These are phyloP conservation scores for Gossypium rotundifolium DNA, from an alignment of 345 rosid genomes.

Conservation along the genomic window DNA sequence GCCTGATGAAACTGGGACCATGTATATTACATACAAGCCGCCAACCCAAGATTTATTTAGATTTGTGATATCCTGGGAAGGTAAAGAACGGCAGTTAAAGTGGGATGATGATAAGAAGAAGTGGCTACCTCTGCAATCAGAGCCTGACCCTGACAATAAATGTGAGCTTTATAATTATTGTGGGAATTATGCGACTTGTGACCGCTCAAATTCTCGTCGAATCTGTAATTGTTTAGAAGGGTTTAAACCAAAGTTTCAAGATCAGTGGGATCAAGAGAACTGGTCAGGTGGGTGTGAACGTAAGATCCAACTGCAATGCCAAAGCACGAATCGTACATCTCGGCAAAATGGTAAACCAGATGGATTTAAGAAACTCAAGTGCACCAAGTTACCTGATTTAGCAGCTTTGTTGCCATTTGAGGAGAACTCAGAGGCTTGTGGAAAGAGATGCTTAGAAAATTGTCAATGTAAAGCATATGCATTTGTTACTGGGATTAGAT, in stretches of 20 bases:
- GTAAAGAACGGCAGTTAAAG: slow-evolving; percentile 43
- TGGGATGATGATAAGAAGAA: slow-evolving; percentile 37
- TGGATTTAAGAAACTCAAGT: slow-evolving; percentile 28
- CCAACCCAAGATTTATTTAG: slow-evolving; percentile 32
- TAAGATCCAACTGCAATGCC: slow-evolving; percentile 31
- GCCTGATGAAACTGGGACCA: slow-evolving; percentile 32
- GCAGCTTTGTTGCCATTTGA: slow-evolving; percentile 17
- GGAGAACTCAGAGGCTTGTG: slow-evolving; percentile 27
- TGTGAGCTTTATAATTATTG: slow-evolving; percentile 72
- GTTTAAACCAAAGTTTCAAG: slow-evolving; percentile 26
- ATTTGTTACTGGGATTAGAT: slow-evolving; percentile 30
- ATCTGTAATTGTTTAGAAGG: slow-evolving; percentile 60
- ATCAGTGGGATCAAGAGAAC: slow-evolving; percentile 30
- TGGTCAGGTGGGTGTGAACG: slow-evolving; percentile 57
- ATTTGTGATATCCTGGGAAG: slow-evolving; percentile 44
- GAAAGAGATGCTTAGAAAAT: slow-evolving; percentile 28
- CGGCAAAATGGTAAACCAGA: slow-evolving; percentile 32
- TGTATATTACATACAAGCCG: slow-evolving; percentile 51
- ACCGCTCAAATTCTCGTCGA: background rate
- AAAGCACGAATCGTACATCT: slow-evolving; percentile 21
- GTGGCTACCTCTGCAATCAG: slow-evolving; percentile 39
- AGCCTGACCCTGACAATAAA: slow-evolving; percentile 52
- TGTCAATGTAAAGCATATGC: slow-evolving; percentile 69
- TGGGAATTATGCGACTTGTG: slow-evolving; percentile 63
- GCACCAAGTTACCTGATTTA: slow-evolving; percentile 44